Base-by-base conservation (phyloP, 176 grass and related monocot genomes). In the Oryza officinalis region DNA sequence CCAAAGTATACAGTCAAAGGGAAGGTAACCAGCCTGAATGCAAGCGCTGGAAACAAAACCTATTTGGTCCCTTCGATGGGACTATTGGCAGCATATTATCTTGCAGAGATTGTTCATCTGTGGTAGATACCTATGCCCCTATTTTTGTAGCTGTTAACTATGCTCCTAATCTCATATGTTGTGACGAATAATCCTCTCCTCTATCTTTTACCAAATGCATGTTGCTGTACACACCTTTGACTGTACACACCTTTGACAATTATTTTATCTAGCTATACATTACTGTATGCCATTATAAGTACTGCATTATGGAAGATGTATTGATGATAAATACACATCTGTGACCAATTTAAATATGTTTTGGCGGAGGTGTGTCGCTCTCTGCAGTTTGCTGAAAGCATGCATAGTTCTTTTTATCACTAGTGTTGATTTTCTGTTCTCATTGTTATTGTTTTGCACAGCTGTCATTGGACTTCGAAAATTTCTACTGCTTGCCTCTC, bases 41-140 rank as follows among this genome's bases (percentile, higher is more conserved):
- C 78, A 74, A 92, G 80, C 71, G 79, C 72, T 98, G 96, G 93
- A 95, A 79, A 88, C 87, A 91, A 80, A 90, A 91, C 88, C 63
- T 92, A 85, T 92, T 88, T 87, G 93, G 93, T 8, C 96, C 91
- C 79, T 95, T 93, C 79, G 85, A 93, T 90, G 93, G 93, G 85
- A 91, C 93, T 71, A 84, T 93, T 84, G 88, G 87, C 85, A 98
- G 96, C 89, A 93, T 89, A 79, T 94, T 98, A 86, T 92, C 91
- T 76, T 95, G 96, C 87, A 88, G 81, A 77, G 90, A 88, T 84
- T 98, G 96, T 85, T 95, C 90, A 31, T 91, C 87, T 87, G 72
- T 94, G 91, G 92, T 98, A 98, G 84, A 89, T 14, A 74, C 72
- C 84, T 91, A 69, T 81, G 59, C 74, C 77, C 66, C 72, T 83